A percentile compares a stretch with the other conserved stretches of the same genome.
These are phyloP conservation scores for Ceratocystis variospora DNA, from an alignment of 2,329 filamentous ascomycete species.

Conservation along the genomic window DNA sequence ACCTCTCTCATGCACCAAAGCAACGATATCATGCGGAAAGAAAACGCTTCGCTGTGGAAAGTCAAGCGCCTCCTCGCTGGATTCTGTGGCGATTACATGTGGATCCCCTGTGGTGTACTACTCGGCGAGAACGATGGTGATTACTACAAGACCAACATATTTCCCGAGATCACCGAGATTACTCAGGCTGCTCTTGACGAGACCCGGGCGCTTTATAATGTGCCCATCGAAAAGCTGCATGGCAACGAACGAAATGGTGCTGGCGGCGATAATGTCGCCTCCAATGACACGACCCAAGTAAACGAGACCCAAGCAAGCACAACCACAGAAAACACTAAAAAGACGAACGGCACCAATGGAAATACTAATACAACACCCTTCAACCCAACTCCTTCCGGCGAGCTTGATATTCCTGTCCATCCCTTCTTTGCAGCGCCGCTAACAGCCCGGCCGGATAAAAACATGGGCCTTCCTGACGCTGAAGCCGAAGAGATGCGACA, in stretches of 20 bases:
- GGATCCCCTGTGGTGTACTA: slow-evolving; percentile 48
- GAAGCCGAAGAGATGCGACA: slow-evolving; percentile 70
- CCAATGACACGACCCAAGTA: not conserved
- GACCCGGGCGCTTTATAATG: slow-evolving; percentile 7
- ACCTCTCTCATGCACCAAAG: slow-evolving; percentile 57
- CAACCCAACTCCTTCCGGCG: not conserved
- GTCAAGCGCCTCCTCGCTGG: slow-evolving; percentile 61
- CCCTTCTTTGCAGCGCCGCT: slow-evolving; percentile 58
- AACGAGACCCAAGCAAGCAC: not conserved
- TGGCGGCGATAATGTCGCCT: not conserved
- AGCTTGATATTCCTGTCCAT: slow-evolving; percentile 43
- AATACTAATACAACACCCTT: not conserved
- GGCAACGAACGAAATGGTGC: not conserved
- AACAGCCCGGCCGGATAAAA: slow-evolving; percentile 49
- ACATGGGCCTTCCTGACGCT: slow-evolving; percentile 54
- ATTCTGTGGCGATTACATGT: slow-evolving; percentile 60
- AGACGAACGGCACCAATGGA: not conserved
- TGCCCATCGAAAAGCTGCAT: not conserved
- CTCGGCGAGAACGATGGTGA: slow-evolving; percentile 42
- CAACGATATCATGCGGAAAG: slow-evolving; percentile 57
- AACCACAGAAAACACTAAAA: not conserved
- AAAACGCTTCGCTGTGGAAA: slow-evolving; percentile 57
- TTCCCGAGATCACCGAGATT: slow-evolving; percentile 28
- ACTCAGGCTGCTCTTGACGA: slow-evolving; percentile 19
- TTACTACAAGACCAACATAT: slow-evolving; percentile 38